Evolutionary conservation across 2,329 filamentous ascomycete species (phyloP), one percentile per base, ranked within the genome.

Genomic region (Septoria linicola): DNA sequence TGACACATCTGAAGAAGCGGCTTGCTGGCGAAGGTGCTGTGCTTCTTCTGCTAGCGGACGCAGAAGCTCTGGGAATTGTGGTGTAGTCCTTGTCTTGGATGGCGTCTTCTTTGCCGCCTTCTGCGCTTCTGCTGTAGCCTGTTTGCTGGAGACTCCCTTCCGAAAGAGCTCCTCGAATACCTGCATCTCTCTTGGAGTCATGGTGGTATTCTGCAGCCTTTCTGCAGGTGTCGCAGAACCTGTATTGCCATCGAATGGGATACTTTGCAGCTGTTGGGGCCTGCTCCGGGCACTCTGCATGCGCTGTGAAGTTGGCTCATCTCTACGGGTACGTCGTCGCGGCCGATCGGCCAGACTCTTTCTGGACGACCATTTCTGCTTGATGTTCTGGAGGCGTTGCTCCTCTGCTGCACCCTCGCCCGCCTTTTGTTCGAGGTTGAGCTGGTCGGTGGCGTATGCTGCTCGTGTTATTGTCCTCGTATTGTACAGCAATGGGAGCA

Each of bases 401-500:
- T 30, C 31, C 21, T 49, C 49, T 3, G 35, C 36, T 32, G 42
- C 30, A 16, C 47, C 31, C 11, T 42, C 17, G 30, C 47, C 40
- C 11, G 47, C 31, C 27, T 49, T 42, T 17, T 39, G n/a, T 8
- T 37, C 20, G 21, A 42, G 32, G 21, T 49, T 39, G 17, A 39
- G 36, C 16, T 19, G 20, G 21, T 42, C 40, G 20, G 40, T 6
- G 8, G 40, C 6, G n/a, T 42, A 14, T 17, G 20, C 30, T 27
- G 31, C 13, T 34, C 57, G 51, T 39, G 42, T 51, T 34, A 68
- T 64, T n/a, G 64, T 67, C 27, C 14, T 40, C 3, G 65, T 68
- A 21, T 55, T 41, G 53, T 66, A 67, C n/a, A 67, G 61, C 45
- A 67, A 66, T 7, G 66, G 59, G 13, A 66, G 51, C 3, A 59